Evolutionary conservation across 192 early-diverging fungal species (phyloP).

Genomic region (Podila minutissima): DNA sequence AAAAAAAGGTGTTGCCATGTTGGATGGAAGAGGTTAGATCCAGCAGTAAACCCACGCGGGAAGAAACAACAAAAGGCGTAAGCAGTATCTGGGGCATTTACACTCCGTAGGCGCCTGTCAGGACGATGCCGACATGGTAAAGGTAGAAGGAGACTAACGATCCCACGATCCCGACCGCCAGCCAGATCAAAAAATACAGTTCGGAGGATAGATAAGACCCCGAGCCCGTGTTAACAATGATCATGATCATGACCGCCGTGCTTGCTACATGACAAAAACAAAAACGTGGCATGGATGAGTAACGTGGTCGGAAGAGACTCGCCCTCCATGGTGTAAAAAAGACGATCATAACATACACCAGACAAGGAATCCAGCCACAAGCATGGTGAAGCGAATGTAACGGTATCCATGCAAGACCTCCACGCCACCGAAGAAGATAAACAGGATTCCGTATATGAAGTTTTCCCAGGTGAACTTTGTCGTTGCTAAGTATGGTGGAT

Average conservation of each 20-base stretch:
- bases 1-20: neutral
- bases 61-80: neutral
- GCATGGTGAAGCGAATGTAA: constrained; percentile 55
- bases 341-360: constrained; percentile 34
- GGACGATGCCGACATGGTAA: constrained; percentile 54
- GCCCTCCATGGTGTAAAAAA: neutral
- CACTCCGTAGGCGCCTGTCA: constrained; percentile 49
- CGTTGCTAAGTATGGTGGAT: constrained; percentile 14
- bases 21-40: neutral
- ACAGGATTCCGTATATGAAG: constrained; percentile 47
- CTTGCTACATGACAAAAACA: constrained; percentile 28
- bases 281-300: neutral
- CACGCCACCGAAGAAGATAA: constrained; percentile 36
- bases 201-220: constrained; percentile 24
- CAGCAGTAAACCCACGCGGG: neutral
- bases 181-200: constrained; percentile 49
- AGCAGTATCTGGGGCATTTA: neutral
- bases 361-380: constrained; percentile 50
- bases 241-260: constrained; percentile 48
- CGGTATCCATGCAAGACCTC: constrained; percentile 54
- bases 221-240: constrained; percentile 29
- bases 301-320: neutral
- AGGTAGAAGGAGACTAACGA: constrained; percentile 38
- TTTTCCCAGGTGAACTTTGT: constrained; percentile 48
- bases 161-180: constrained; percentile 38